Base-by-base conservation (phyloP, 2,329 filamentous ascomycete species). In the Verticillium isaacii region DNA sequence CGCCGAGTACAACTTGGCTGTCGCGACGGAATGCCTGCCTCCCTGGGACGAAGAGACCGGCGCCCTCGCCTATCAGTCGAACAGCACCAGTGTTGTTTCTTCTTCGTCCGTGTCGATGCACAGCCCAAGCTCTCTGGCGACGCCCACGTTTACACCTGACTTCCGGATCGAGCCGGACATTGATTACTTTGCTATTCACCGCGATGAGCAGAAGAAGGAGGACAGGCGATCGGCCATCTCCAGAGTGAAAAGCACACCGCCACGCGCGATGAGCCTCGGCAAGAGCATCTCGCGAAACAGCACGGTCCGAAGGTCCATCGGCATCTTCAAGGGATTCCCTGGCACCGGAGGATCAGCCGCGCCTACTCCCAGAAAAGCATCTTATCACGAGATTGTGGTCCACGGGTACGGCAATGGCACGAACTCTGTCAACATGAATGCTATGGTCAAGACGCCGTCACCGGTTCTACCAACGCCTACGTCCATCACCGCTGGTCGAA, bases 1-100 rank as follows among this genome's bases (percentile, higher is more conserved):
- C 15, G 79, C 85, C 1, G 76, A 80, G 0, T 94, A 94, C 65
- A 79, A 82, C 59, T 70, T 85, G 23, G 75, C 78, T 39, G 75
- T 83, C 0, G 76, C 78, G 1, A 77, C 74, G 0, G 70, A 70
- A 2, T 69, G 75, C 32, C 66, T 82, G 2, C 80, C 81, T 0
- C 80, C 81, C 0, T 85, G 83, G 83, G 70, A 74, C 32, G 73
- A 74, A 32, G 68, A 70, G 64, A 69, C 8, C 60, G 54, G 14
- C 12, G 32, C 15, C 14, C 25, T 56, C 14, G 54, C 6, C 11
- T 32, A 34, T 25, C 68, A 3, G 64, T 76, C 19, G 45, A 73
- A 1, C 68, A 68, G 9, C 68, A 67, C 5, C 72, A 74, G 45
- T 71, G 69, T 0, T 69, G 73, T 8, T 68, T 71, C 41, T 15